Percentiles rank a stretch among this genome's conserved stretches.
Evolutionary conservation across 345 rosid species (phyloP).

Genomic region (Lagerstroemia speciosa): DNA sequence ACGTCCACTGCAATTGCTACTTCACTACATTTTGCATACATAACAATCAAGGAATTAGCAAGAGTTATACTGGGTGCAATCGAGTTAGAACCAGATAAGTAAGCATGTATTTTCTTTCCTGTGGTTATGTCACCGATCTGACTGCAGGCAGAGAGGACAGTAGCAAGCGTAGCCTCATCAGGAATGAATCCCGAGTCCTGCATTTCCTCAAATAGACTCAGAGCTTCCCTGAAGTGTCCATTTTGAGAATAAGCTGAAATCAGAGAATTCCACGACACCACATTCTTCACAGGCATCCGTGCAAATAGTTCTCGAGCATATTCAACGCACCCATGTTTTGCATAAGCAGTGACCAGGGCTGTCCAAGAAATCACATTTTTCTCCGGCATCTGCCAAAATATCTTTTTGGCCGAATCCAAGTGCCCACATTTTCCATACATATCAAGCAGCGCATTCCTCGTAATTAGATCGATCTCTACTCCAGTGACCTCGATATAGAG

Average conservation of each 20-base stretch:
- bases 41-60: conserved; percentile 22
- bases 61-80: conserved; percentile 6
- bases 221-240: conserved; percentile 17
- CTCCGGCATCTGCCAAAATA: conserved; percentile 21
- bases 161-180: conserved; percentile 26
- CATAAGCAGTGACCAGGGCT: conserved; percentile 22
- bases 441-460: conserved; percentile 29
- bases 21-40: conserved; percentile 18
- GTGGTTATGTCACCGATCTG: conserved; percentile 28
- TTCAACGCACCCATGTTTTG: conserved; percentile 15
- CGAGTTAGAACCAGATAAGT: conserved; percentile 2
- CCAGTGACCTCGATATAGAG: conserved; percentile 20
- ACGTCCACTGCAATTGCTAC: conserved; percentile 16
- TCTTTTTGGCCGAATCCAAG: conserved; percentile 17
- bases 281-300: conserved; percentile 25
- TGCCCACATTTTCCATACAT: conserved; percentile 25
- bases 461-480: conserved; percentile 20
- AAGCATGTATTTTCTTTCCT: conserved; percentile 20
- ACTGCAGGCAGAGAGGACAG: conserved; percentile 30
- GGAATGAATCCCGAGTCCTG: conserved; percentile 15
- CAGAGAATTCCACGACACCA: conserved; percentile 30
- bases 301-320: conserved; percentile 15
- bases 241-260: conserved; percentile 18
- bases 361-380: conserved; percentile 43
- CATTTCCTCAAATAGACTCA: conserved; percentile 22